Evolutionary conservation across 345 rosid species (phyloP).

Genomic region (Brassica rapa): DNA sequence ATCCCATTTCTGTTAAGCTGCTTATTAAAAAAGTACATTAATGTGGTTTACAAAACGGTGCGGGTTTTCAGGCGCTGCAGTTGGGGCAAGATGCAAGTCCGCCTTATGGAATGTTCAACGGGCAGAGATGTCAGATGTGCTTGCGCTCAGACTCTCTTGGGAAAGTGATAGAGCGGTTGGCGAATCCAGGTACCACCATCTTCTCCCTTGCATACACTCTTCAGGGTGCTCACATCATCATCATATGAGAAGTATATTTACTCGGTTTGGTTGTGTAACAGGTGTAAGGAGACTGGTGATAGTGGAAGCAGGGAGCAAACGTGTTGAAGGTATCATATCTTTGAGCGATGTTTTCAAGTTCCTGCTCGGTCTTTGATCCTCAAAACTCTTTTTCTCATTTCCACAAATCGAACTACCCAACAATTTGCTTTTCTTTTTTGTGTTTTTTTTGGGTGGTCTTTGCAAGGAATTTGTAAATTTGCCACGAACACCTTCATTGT

Average conservation of each 20-base stretch:
- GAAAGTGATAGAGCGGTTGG: constrained; percentile 84
- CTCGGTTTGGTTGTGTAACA: constrained; percentile 19
- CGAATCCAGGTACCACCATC: constrained; percentile 57
- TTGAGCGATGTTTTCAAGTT: constrained; percentile 70
- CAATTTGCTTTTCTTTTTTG: constrained; percentile 14
- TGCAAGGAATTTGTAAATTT: constrained; percentile 43
- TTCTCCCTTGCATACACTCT: not conserved
- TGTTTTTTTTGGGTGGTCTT: not conserved
- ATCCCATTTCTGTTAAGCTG: not conserved
- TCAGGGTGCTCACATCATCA: not conserved
- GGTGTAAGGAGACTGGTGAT: constrained; percentile 73
- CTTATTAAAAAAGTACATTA: not conserved
- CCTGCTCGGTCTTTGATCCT: constrained; percentile 56
- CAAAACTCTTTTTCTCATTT: constrained; percentile 20
- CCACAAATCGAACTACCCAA: constrained; percentile 22
- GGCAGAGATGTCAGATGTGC: constrained; percentile 88
- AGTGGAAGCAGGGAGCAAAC: constrained; percentile 88
- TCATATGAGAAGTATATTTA: not conserved
- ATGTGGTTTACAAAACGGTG: not conserved
- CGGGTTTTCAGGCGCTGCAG: constrained; percentile 61
- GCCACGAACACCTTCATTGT: constrained; percentile 38
- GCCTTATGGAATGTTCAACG: constrained; percentile 49
- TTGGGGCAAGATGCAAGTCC: constrained; percentile 72
- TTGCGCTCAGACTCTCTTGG: constrained; percentile 70
- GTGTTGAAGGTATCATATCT: constrained; percentile 81